Evolutionary conservation across 345 rosid species (phyloP).

Genomic region (Eucalyptus pauciflora): DNA sequence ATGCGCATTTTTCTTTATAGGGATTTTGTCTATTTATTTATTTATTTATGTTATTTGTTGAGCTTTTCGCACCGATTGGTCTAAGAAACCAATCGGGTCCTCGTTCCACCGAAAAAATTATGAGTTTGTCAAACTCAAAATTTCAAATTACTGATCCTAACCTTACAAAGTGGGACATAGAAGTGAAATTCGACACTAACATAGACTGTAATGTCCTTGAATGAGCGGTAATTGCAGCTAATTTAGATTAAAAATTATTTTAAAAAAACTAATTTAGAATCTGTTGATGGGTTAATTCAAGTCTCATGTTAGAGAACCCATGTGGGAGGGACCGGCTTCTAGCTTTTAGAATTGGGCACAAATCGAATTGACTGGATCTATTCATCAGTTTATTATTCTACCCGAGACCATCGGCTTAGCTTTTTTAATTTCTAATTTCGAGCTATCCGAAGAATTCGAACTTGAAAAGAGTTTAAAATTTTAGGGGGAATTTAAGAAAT

Average conservation of each 20-base stretch:
- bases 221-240: not conserved
- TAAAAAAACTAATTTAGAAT: not conserved
- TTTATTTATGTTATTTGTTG: not conserved
- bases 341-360: not conserved
- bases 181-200: not conserved
- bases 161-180: not conserved
- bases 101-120: not conserved
- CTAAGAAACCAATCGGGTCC: not conserved
- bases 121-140: not conserved
- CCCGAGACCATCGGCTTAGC: accelerated
- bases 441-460: not conserved
- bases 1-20: not conserved
- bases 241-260: not conserved
- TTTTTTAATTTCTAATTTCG: not conserved
- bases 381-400: not conserved
- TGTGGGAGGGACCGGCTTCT: not conserved
- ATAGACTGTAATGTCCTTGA: not conserved
- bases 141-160: not conserved
- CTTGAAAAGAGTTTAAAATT: not conserved
- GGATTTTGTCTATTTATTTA: not conserved
- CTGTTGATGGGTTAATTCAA: accelerated
- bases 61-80: not conserved
- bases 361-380: not conserved
- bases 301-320: not conserved
- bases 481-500: not conserved